These are phyloP conservation scores for Curvularia lunata DNA, from an alignment of 2,329 filamentous ascomycete genomes.

Conservation along the genomic window DNA sequence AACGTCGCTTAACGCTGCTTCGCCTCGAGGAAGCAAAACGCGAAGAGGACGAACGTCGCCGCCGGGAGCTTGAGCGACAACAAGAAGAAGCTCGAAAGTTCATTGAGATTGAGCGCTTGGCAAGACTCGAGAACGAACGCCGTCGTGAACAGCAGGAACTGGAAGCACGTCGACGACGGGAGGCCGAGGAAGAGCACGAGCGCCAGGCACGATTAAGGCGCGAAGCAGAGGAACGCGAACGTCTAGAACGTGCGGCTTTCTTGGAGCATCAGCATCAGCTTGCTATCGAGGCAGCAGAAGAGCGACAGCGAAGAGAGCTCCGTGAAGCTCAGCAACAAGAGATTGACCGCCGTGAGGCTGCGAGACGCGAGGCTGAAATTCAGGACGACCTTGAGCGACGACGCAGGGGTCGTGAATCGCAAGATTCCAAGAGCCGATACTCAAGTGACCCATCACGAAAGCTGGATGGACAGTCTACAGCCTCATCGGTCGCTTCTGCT, in stretches of 20 bases:
- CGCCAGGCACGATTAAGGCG: constrained; percentile 36
- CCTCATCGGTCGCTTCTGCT: constrained; percentile 38
- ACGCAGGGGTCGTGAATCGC: constrained; percentile 34
- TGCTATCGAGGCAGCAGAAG: constrained; percentile 29
- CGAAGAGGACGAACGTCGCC: constrained; percentile 23
- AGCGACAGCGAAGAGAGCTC: constrained; percentile 32
- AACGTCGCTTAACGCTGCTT: constrained; percentile 17
- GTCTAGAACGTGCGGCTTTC: constrained; percentile 34
- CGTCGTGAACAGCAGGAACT: constrained; percentile 37
- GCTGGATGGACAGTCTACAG: constrained; percentile 40
- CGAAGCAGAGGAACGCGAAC: constrained; percentile 40
- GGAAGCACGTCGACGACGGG: constrained; percentile 36
- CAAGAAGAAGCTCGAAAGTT: constrained; percentile 38
- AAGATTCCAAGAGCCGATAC: constrained; percentile 33
- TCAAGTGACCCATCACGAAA: constrained; percentile 31
- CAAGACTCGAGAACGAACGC: constrained; percentile 37
- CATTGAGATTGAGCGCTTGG: constrained; percentile 38
- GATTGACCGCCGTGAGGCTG: constrained; percentile 31
- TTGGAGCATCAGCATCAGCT: constrained; percentile 39
- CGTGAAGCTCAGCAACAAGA: constrained; percentile 39
- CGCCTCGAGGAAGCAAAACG: constrained; percentile 27
- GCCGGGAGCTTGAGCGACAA: constrained; percentile 34
- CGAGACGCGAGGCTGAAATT: constrained; percentile 39
- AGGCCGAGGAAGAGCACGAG: constrained; percentile 34
- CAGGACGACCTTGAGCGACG: constrained; percentile 35